Conservation (phyloP, 2,329 filamentous ascomycete genomes). For the Colletotrichum euphorbiae region DNA sequence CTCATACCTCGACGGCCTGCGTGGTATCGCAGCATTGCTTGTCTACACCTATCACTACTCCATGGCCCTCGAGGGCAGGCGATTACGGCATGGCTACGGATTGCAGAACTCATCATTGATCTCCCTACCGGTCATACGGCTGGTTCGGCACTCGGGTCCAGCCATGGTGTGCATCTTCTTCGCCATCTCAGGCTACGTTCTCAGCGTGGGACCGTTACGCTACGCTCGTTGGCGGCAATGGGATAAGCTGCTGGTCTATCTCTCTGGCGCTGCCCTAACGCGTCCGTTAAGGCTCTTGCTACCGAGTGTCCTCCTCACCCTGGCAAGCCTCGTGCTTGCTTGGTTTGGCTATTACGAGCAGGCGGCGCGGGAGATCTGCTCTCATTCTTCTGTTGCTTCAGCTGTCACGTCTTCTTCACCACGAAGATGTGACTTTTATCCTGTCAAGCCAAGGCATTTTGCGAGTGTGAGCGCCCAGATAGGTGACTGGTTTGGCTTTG, state of each 20-base stretch:
- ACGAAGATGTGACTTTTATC: not conserved
- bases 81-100: not conserved
- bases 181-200: not conserved
- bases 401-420: not conserved
- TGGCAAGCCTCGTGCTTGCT: not conserved
- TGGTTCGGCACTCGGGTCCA: not conserved
- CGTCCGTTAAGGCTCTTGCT: not conserved
- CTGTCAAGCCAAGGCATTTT: not conserved
- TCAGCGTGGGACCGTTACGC: not conserved
- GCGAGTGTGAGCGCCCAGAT: not conserved
- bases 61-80: not conserved
- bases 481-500: not conserved
- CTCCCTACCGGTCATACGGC: not conserved
- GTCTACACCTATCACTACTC: slow-evolving; percentile 3
- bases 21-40: not conserved
- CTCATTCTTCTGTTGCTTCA: not conserved
- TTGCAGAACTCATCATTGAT: not conserved
- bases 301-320: not conserved
- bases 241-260: not conserved
- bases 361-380: not conserved
- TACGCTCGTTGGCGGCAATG: not conserved
- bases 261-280: not conserved
- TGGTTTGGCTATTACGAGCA: not conserved
- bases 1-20: slow-evolving; percentile 1
- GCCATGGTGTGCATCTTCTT: slow-evolving; percentile 10